These are phyloP conservation scores for Mucor velutinosus DNA, from an alignment of 371 early-diverging fungal genomes.

Conservation along the genomic window DNA sequence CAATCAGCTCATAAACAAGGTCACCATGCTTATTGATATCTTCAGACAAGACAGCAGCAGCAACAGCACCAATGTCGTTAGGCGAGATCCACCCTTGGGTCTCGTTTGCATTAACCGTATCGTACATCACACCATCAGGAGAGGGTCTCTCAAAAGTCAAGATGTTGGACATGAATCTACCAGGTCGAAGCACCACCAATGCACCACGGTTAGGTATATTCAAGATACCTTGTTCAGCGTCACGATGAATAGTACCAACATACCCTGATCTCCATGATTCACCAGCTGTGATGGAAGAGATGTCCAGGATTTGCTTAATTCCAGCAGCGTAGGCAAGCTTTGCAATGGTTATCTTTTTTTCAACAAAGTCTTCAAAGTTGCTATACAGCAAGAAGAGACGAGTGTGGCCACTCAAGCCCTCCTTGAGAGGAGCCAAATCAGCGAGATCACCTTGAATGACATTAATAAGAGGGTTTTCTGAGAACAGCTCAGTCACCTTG, in stretches of 20 bases:
- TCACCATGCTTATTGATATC: slow-evolving; percentile 25
- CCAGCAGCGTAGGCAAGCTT: slow-evolving; percentile 30
- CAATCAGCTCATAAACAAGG: slow-evolving; percentile 16
- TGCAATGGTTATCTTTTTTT: slow-evolving; percentile 17
- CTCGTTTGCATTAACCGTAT: not conserved
- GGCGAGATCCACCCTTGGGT: slow-evolving; percentile 20
- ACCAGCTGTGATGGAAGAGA: slow-evolving; percentile 22
- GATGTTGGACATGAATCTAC: slow-evolving; percentile 36
- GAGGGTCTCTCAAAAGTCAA: slow-evolving; percentile 1
- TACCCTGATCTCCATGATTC: slow-evolving; percentile 18
- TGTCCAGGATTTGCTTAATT: slow-evolving; percentile 37
- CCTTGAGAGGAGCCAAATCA: slow-evolving; percentile 19
- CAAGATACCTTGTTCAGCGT: slow-evolving; percentile 29
- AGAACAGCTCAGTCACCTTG: slow-evolving; percentile 17
- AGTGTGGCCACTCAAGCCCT: slow-evolving; percentile 28
- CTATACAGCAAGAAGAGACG: slow-evolving; percentile 30
- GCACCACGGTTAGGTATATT: slow-evolving; percentile 23
- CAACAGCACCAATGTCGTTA: slow-evolving; percentile 29
- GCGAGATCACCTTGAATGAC: slow-evolving; percentile 33
- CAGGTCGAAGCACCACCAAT: slow-evolving; percentile 37
- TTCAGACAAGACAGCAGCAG: slow-evolving; percentile 20
- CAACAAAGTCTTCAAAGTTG: slow-evolving; percentile 8
- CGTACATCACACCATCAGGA: slow-evolving; percentile 4
- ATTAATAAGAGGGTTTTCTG: not conserved
- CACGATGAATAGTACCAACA: slow-evolving; percentile 18